Percentiles rank a stretch among this genome's conserved stretches.
phyloP scores from a whole-genome alignment of 495 filamentous ascomycete genomes.

The Amorphotheca resinae region DNA sequence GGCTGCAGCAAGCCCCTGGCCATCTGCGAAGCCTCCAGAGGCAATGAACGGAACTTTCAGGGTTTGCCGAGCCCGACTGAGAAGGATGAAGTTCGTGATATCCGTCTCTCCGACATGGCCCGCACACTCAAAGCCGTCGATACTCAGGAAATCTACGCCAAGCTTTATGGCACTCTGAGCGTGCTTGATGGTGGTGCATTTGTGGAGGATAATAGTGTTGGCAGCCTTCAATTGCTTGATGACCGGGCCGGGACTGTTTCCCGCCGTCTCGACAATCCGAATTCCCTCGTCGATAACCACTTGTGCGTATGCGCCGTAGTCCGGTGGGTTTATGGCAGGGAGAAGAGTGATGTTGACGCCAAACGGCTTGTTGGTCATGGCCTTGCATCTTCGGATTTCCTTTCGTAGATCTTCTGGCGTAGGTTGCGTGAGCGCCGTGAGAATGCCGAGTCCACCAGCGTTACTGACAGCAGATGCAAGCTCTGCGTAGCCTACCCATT shows the following conservation, averaged over 20 bases:
- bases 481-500: conserved; percentile 71
- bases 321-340: conserved; percentile 74
- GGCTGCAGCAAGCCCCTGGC: conserved; percentile 88
- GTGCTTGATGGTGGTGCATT: conserved; percentile 94
- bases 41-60: conserved; percentile 88
- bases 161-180: conserved; percentile 86
- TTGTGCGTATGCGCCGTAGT: conserved; percentile 87
- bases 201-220: conserved; percentile 73
- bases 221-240: conserved; percentile 80
- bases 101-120: conserved; percentile 93
- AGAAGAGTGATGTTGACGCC: conserved; percentile 94
- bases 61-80: conserved; percentile 73
- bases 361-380: conserved; percentile 81
- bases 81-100: conserved; percentile 94
- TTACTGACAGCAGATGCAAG: conserved; percentile 90
- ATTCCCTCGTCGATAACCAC: conserved; percentile 89
- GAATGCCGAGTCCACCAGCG: conserved; percentile 85
- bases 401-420: conserved; percentile 84
- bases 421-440: conserved; percentile 91
- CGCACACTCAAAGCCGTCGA: conserved; percentile 96
- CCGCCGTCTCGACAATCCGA: conserved; percentile 91
- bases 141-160: conserved; percentile 90
- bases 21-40: conserved; percentile 89
- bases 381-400: conserved; percentile 79
- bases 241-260: conserved; percentile 85